Base-by-base conservation (phyloP, 192 early-diverging fungal genomes). In the Entomortierella chlamydospora region DNA sequence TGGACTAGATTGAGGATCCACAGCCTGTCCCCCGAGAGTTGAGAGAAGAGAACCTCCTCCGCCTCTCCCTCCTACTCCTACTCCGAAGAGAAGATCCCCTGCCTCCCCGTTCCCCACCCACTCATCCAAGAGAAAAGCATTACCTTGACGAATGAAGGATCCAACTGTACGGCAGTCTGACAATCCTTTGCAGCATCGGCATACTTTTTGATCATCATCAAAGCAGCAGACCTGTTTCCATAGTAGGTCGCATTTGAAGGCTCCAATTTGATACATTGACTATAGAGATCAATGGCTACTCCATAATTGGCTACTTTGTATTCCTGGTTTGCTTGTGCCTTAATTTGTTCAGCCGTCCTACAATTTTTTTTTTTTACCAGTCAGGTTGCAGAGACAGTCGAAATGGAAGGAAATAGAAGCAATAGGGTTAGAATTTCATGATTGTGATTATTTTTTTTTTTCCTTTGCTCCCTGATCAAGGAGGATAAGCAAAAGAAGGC, bases 141-240 rank as follows among this genome's bases (percentile, higher is more conserved):
- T 41, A 90, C 88, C 73, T 95, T 96, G 31, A 83, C 64, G 56
- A 87, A 88, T 29, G 67, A 52, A 22, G 86, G 81, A 70, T 95
- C 94, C 23, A 91, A 65, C 10, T 73, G 73, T 34, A 91, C 71
- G 1, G 92, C 83, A 8, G 66, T 79, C 34, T 82, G 72, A 82
- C 91, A 93, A 80, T 96, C 94, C 18, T 72, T 69, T 18, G 89
- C 61, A 10, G 91, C 90, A 15, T 89, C 84, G 43, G 71, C 81
- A 61, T 86, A 91, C 33, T 86, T 84, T 31, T 85, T 83, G 41
- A 89, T 60, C 89, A 94, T 93, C 64, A 90, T 88, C 23, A 88
- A 83, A 17, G 94, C 94, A 12, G 94, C 94, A 12, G 92, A 89
- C n/a, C 94, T 85, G 81, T 96, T 96, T 57, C 80, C 82, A 63